These are phyloP conservation scores for Fennellomyces sp. DNA, from an alignment of 371 early-diverging fungal genomes.

Conservation along the genomic window DNA sequence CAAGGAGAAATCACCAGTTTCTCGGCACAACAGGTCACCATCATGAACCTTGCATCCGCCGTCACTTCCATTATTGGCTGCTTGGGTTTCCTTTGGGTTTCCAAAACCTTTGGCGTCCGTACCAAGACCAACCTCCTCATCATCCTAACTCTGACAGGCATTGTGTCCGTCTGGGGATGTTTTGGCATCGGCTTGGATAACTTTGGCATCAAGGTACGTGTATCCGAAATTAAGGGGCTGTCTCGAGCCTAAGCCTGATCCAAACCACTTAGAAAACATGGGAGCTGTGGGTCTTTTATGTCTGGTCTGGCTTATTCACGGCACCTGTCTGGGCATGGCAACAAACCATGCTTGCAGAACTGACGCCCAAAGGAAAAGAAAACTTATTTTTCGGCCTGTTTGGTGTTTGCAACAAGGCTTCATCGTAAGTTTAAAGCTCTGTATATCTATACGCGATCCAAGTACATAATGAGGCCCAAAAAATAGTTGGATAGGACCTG, in stretches of 20 bases:
- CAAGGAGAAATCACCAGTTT: constrained; percentile 48
- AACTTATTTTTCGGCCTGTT: constrained; percentile 64
- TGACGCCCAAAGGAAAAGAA: constrained; percentile 60
- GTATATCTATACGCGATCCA: background rate
- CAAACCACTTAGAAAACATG: constrained; percentile 29
- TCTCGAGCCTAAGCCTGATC: background rate
- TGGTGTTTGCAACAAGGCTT: constrained; percentile 62
- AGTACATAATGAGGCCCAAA: background rate
- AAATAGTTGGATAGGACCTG: constrained; percentile 59
- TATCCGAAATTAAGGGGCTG: no score
- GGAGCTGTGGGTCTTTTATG: constrained; percentile 59
- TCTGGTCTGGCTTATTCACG: constrained; percentile 58
- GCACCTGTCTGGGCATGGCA: constrained; percentile 63
- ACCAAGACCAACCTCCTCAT: constrained; percentile 47
- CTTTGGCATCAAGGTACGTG: constrained; percentile 39
- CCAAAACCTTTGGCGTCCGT: constrained; percentile 30
- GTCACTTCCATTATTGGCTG: constrained; percentile 53
- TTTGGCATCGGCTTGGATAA: constrained; percentile 47
- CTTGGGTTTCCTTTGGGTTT: constrained; percentile 41
- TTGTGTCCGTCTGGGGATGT: constrained; percentile 49
- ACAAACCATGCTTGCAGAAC: constrained; percentile 61
- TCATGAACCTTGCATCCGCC: constrained; percentile 45
- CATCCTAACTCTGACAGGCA: constrained; percentile 32
- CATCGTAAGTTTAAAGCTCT: constrained; percentile 28
- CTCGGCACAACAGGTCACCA: constrained; percentile 41